These are phyloP conservation scores for Termitomyces titanicus DNA, from an alignment of 768 basidiomycete species.

Conservation along the genomic window DNA sequence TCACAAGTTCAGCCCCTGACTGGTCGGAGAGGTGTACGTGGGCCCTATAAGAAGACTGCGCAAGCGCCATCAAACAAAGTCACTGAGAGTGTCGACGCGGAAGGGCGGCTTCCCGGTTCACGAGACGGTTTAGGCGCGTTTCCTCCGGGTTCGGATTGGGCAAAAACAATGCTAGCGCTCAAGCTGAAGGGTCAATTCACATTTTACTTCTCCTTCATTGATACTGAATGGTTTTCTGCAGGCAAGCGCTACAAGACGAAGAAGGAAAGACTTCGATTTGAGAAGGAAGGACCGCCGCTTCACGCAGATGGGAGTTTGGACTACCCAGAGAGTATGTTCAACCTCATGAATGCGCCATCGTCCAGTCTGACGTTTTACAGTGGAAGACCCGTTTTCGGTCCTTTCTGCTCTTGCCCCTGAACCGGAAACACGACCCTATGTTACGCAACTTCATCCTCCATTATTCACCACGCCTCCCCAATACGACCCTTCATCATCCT, in stretches of 20 bases:
- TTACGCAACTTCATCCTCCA: conserved; percentile 56
- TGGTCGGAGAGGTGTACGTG: conserved; percentile 43
- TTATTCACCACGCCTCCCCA: conserved; percentile 13
- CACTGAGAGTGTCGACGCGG: conserved; percentile 55
- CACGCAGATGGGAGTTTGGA: conserved; percentile 76
- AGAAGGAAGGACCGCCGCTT: conserved; percentile 70
- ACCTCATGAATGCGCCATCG: neutral
- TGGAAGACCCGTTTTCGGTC: conserved; percentile 76
- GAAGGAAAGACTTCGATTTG: conserved; percentile 74
- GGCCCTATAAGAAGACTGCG: conserved; percentile 46
- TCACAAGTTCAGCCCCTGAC: conserved; percentile 36
- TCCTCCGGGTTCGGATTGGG: conserved; percentile 67
- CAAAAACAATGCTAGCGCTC: conserved; percentile 66
- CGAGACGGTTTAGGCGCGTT: conserved; percentile 75
- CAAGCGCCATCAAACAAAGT: conserved; percentile 20
- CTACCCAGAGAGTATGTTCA: conserved; percentile 59
- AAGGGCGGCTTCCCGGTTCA: conserved; percentile 72
- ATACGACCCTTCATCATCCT: conserved; percentile 21
- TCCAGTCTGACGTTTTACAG: conserved; percentile 29
- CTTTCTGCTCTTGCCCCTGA: conserved; percentile 64
- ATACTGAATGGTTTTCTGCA: conserved; percentile 18
- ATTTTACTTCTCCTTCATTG: neutral
- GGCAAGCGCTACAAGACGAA: conserved; percentile 80
- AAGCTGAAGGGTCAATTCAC: conserved; percentile 63
- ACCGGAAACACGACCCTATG: conserved; percentile 46